Evolutionary conservation across 305 asterid species (phyloP).

Genomic region (Fraxinus xanthoxyloides): DNA sequence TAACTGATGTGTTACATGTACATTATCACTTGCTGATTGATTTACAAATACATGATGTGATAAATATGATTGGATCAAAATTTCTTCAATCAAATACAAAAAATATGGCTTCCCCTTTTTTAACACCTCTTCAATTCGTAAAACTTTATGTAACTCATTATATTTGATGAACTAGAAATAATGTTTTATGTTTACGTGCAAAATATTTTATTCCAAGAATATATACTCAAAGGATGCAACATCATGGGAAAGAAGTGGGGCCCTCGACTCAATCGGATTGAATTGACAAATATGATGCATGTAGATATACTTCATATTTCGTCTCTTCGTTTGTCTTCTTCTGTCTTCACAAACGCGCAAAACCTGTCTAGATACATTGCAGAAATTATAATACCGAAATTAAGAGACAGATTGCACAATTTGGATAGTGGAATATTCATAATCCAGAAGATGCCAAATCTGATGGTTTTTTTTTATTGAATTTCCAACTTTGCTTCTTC

Average conservation of each 20-base stretch:
- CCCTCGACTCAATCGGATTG: neutral
- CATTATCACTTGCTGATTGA: too few species aligned
- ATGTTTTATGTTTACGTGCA: too few species aligned
- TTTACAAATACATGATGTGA: too few species aligned
- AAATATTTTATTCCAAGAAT: too few species aligned
- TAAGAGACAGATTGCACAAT: neutral
- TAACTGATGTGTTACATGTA: too few species aligned
- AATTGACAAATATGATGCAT: neutral
- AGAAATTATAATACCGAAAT: neutral
- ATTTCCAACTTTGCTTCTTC: neutral
- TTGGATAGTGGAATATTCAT: neutral
- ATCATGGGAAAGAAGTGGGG: neutral
- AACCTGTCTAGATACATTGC: constrained; percentile 1
- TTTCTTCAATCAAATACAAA: too few species aligned
- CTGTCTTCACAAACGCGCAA: neutral
- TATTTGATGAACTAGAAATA: too few species aligned
- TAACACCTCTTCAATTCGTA: too few species aligned
- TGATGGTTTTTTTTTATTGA: neutral
- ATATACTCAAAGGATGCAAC: neutral
- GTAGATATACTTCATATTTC: neutral
- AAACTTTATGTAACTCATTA: too few species aligned
- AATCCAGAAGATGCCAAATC: neutral
- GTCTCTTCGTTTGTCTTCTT: neutral
- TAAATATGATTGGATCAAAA: too few species aligned
- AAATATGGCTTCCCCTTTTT: too few species aligned